Evolutionary conservation across 257 asterid genomes (phyloP).

Genomic region (Primulina tabacum): DNA sequence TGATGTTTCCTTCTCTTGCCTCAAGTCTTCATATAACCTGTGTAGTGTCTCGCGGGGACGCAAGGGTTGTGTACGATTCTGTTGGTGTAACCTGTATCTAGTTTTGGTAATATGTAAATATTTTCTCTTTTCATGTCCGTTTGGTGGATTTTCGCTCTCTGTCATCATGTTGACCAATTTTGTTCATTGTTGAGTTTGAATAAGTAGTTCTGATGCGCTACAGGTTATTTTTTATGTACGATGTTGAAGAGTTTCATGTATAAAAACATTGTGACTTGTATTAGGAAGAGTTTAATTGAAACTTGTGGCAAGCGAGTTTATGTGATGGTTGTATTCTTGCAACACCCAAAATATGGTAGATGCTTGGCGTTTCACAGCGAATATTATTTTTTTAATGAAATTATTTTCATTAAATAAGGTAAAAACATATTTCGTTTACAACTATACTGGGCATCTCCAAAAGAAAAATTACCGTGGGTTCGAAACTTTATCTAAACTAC

Average conservation of each 20-base stretch:
- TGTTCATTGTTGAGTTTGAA: conserved; percentile 22
- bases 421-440: too few relatives aligned
- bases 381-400: too few relatives aligned
- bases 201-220: conserved; percentile 27
- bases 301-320: too few relatives aligned
- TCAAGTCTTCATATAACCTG: background rate
- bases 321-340: background rate
- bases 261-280: background rate
- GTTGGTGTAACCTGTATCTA: conserved; percentile 28
- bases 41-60: conserved; percentile 20
- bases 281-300: background rate
- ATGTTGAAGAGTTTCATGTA: too few relatives aligned
- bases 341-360: too few relatives aligned
- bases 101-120: conserved; percentile 23
- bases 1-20: conserved; percentile 22
- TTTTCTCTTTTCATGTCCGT: conserved; percentile 21
- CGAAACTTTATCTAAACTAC: too few relatives aligned
- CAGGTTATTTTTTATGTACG: background rate
- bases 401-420: too few relatives aligned
- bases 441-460: too few relatives aligned
- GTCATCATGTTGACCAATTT: conserved; percentile 24
- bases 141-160: conserved; percentile 23
- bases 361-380: too few relatives aligned
- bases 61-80: conserved; percentile 26
- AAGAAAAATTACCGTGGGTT: too few relatives aligned